Evolutionary conservation across 805 yeast genomes (phyloP).

Genomic region (Wickerhamomyces hampshirensis): DNA sequence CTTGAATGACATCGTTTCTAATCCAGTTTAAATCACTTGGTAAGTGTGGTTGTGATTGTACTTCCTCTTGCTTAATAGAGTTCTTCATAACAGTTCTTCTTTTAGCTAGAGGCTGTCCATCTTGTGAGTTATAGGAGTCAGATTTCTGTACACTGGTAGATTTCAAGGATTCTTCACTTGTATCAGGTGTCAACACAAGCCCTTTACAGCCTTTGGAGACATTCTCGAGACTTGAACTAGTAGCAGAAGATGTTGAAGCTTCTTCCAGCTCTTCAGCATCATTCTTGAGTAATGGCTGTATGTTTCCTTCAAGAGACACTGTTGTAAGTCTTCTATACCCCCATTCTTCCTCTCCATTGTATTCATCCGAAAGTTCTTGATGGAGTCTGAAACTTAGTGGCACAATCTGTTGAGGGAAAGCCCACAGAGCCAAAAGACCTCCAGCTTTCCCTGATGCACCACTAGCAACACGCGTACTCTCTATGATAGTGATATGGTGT

Average conservation of each 20-base stretch:
- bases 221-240: constrained; percentile 8
- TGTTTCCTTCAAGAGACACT: constrained; percentile 80
- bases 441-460: constrained; percentile 99
- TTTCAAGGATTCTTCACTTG: constrained; percentile 11
- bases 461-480: constrained; percentile 90
- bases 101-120: constrained; percentile 22
- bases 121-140: constrained; percentile 4
- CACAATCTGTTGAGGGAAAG: constrained; percentile 92
- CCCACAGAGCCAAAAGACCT: constrained; percentile 91
- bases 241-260: too few relatives aligned
- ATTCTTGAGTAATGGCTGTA: constrained; percentile 29
- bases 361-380: constrained; percentile 72
- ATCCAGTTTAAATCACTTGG: constrained; percentile 81
- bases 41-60: constrained; percentile 24
- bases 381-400: constrained; percentile 84
- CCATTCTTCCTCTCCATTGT: constrained; percentile 85
- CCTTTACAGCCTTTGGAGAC: constrained; percentile 14
- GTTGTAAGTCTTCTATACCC: constrained; percentile 89
- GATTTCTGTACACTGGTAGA: constrained; percentile 10
- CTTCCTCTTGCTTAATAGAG: constrained; percentile 24
- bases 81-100: constrained; percentile 35
- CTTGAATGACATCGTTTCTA: constrained; percentile 53
- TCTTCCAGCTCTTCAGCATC: constrained; percentile 20
- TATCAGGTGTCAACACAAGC: constrained; percentile 9
- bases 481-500: constrained; percentile 80